Evolutionary conservation across 2,329 filamentous ascomycete genomes (phyloP), one percentile per base, ranked within the genome.

Genomic region (Paradendryphiella salina): DNA sequence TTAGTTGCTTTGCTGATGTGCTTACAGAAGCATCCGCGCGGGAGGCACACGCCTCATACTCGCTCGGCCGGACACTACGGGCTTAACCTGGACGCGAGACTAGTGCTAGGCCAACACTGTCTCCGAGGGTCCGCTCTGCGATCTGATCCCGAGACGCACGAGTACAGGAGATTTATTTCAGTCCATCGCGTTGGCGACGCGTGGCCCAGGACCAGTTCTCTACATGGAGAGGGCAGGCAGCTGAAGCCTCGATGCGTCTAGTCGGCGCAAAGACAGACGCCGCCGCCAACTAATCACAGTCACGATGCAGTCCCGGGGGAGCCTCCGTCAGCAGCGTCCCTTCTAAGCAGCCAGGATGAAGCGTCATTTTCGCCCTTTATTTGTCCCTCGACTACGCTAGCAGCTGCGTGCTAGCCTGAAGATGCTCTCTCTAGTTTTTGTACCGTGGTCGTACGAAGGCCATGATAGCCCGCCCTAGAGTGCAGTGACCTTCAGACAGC

Each of bases 11-110:
- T 39, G 37, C 54, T 49, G 46, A 42, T 34, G 26, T 53, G 50
- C 50, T 56, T 49, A 49, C 50, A 50, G 39, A 29, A 51, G 34
- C 53, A 44, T 26, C 29, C 32, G 39, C 44, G 40, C 45, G 50
- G 45, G 49, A 52, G 52, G 49, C 43, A 47, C 46, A 52, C 52
- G 52, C 43, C 39, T 47, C 49, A 28, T 41, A 37, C 47, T 35
- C 29, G 26, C 43, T 55, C 52, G 52, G 50, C 47, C 51, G 51
- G 47, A 32, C 41, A 37, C 46, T 49, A 38, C 54, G 50, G 50
- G 35, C 41, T 54, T 46, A 45, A 36, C 44, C 49, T 42, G 39
- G 32, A 34, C 28, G 40, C 52, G 44, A 49, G 31, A 32, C 43
- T 34, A 46, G 36, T 33, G 36, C 43, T 34, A 46, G 36, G 37